Base-by-base conservation (phyloP, 768 basidiomycete genomes). In the Udeniomyces megalosporus region DNA sequence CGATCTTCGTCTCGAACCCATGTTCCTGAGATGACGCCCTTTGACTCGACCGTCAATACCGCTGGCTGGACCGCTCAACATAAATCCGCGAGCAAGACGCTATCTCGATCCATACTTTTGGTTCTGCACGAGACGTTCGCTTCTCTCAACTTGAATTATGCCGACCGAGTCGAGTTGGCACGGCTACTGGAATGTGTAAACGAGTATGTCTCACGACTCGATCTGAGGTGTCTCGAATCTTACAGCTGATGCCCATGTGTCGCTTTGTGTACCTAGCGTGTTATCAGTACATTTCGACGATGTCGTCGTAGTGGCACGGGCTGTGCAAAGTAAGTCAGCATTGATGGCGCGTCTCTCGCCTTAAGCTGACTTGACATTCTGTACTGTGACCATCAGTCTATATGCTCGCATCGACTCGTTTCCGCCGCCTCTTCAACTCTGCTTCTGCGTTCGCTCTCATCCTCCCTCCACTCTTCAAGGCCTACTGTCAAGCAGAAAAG, bases 341-440 rank as follows among this genome's bases (percentile, higher is more conserved):
- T 42, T 42, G 38, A 42, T 17, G 8, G 8, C 51, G 15, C 28
- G 28, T 7, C 34, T 10, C 31, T 55, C 24, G 1, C 11, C 22
- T 24, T 7, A 4, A 6, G 38, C 54, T 55, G 35, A 55, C 24
- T 8, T 42, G 20, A n/a, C 58, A 48, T 62, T 56, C 10, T 42
- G 8, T 17, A 8, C 38, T 42, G 38, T 60, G 63, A 28, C 1
- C 8, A 55, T 17, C 62, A 84, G 85, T 81, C 6, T 76, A 84
- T 32, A 83, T 86, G 82, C 79, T 82, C 17, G 86, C 85, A 0
- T 83, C 81, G 55, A 84, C 84, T 8, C 80, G 86, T 20, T 88
- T 87, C 68, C 78, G 80, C 32, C 80, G 86, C n/a, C 71, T 88
- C 22, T 85, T 88, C 70, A 80, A 80, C 7, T 81, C 83, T 2